These are phyloP conservation scores for Selaginella moellendorffii DNA, from an alignment of 75 land plant genomes.

Conservation along the genomic window DNA sequence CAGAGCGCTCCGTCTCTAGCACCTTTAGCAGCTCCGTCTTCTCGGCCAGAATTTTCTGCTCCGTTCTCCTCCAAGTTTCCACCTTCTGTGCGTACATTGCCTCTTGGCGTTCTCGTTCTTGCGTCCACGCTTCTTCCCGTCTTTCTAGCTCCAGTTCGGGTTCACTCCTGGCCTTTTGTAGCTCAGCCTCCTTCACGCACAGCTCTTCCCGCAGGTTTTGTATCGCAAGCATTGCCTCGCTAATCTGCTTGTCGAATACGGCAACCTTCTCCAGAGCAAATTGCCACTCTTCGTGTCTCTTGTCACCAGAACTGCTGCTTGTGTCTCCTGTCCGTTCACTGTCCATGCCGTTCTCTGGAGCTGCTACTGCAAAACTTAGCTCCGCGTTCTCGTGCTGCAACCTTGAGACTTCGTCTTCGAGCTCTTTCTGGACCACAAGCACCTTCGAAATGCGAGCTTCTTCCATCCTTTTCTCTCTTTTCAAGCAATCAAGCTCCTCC, in stretches of 20 bases:
- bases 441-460: not conserved
- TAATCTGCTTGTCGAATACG: conserved; percentile 19
- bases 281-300: conserved; percentile 17
- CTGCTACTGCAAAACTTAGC: too few relatives aligned
- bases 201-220: conserved; percentile 25
- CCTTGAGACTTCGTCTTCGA: not conserved
- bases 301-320: too few relatives aligned
- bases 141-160: conserved; percentile 14
- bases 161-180: conserved; percentile 18
- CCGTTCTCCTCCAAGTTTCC: conserved; percentile 15
- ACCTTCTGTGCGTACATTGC: too few relatives aligned
- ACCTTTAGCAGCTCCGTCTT: conserved; percentile 18
- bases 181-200: conserved; percentile 17
- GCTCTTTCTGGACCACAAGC: not conserved
- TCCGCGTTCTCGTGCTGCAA: not conserved
- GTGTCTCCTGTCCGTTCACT: too few relatives aligned
- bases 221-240: conserved; percentile 23
- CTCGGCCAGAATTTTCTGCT: conserved; percentile 11
- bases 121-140: conserved; percentile 5
- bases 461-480: not conserved
- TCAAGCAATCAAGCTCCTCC: not conserved
- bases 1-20: conserved; percentile 19
- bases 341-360: too few relatives aligned
- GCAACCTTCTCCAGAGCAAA: conserved; percentile 17
- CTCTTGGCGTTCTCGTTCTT: conserved; percentile 3